phyloP scores from a whole-genome alignment of 106 monocot species.

The Posidonia australis region DNA sequence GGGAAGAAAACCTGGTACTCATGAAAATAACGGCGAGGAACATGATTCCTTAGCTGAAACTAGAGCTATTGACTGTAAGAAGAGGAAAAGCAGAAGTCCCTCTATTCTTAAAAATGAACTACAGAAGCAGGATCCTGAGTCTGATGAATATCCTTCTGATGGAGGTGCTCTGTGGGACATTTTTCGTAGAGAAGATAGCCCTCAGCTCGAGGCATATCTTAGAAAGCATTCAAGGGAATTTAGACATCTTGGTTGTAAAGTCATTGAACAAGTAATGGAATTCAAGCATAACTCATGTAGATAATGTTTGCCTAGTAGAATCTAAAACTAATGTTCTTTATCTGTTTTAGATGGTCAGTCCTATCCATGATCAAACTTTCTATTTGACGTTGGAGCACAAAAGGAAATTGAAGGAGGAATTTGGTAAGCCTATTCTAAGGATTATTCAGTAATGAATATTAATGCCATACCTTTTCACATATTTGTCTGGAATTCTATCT shows the following conservation, averaged over 20 bases:
- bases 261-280: conserved; percentile 38
- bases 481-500: background rate
- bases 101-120: background rate
- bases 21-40: background rate
- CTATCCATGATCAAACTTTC: conserved; percentile 67
- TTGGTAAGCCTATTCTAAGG: conserved; percentile 25
- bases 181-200: conserved; percentile 67
- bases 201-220: conserved; percentile 55
- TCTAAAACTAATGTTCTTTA: background rate
- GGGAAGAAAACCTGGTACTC: too few relatives aligned
- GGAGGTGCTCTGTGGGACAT: conserved; percentile 92
- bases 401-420: conserved; percentile 65
- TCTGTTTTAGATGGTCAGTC: conserved; percentile 38
- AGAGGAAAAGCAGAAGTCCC: background rate
- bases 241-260: conserved; percentile 46
- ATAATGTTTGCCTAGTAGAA: background rate
- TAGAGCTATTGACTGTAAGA: too few relatives aligned
- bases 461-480: background rate
- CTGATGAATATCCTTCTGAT: conserved; percentile 5
- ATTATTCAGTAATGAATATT: background rate
- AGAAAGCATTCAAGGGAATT: conserved; percentile 55
- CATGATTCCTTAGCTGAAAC: background rate
- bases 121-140: background rate
- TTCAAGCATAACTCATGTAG: background rate
- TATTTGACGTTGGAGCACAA: conserved; percentile 63